Evolutionary conservation across 2,329 filamentous ascomycete genomes (phyloP).

Genomic region (Catunica adiposa): DNA sequence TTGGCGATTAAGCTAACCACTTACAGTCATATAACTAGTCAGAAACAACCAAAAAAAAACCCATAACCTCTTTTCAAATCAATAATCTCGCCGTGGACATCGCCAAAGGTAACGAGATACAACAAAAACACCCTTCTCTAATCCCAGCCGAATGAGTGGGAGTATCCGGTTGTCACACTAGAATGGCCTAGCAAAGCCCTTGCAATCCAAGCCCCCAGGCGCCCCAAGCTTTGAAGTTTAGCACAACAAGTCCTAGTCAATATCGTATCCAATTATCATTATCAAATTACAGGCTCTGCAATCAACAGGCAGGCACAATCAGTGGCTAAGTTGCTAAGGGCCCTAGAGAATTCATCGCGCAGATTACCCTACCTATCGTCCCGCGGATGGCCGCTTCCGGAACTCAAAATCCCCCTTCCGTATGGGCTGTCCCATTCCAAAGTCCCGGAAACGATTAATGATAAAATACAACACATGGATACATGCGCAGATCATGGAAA

Average conservation of each 20-base stretch:
- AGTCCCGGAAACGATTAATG: not conserved
- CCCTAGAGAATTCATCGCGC: not conserved
- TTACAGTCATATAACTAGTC: too few species aligned
- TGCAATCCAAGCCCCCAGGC: not conserved
- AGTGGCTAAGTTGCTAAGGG: not conserved
- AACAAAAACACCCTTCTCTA: too few species aligned
- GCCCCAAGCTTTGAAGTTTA: not conserved
- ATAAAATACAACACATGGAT: not conserved
- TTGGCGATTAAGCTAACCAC: not conserved
- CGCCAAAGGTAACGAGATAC: not conserved
- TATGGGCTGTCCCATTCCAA: not conserved
- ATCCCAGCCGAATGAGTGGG: not conserved
- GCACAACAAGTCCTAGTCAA: not conserved
- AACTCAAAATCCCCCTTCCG: not conserved
- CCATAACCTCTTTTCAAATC: too few species aligned
- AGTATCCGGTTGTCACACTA: not conserved
- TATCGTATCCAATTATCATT: constrained; percentile 1
- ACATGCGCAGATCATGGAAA: not conserved
- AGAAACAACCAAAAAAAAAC: too few species aligned
- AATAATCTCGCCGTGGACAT: not conserved
- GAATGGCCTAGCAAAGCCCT: not conserved
- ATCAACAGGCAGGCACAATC: not conserved
- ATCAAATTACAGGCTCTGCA: not conserved
- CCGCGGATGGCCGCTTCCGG: not conserved
- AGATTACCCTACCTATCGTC: not conserved